These are phyloP conservation scores for Larix sibirica DNA, from an alignment of 83 land plant species.

Conservation along the genomic window DNA sequence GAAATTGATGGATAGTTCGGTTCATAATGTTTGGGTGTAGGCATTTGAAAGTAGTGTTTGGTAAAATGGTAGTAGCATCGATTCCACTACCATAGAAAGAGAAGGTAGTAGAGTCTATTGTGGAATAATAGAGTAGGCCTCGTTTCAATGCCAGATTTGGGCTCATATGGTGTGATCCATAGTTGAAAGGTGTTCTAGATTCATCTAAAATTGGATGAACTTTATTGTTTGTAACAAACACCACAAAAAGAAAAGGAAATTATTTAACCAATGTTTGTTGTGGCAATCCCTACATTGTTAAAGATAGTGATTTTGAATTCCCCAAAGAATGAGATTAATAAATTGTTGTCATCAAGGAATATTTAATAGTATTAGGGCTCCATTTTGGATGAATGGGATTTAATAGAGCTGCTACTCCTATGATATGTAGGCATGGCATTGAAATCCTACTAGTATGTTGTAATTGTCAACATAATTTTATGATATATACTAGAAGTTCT, in stretches of 20 bases:
- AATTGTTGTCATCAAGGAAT: conserved; percentile 59
- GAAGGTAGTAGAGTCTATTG: conserved; percentile 53
- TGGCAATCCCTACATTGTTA: background rate
- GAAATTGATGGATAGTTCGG: conserved; percentile 86
- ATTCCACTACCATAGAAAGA: conserved; percentile 46
- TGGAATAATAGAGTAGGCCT: conserved; percentile 78
- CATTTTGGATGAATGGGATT: conserved; percentile 42
- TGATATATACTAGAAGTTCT: too few relatives aligned
- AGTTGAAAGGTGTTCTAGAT: conserved; percentile 46
- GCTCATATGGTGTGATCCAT: conserved; percentile 69
- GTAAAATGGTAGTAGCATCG: background rate
- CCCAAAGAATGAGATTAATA: background rate
- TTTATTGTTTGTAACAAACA: conserved; percentile 27
- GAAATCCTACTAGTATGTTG: conserved; percentile 25
- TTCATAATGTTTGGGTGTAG: conserved; percentile 41
- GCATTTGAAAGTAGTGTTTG: conserved; percentile 42
- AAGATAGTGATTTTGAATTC: background rate
- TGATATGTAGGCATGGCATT: conserved; percentile 52
- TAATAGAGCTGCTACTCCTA: conserved; percentile 44
- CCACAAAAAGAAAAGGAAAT: conserved; percentile 24
- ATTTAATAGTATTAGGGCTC: conserved; percentile 56
- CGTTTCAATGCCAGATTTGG: conserved; percentile 70
- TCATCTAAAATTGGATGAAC: conserved; percentile 32
- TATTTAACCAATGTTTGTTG: background rate
- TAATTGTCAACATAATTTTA: too few relatives aligned